These are phyloP conservation scores for Kluyveromyces starmeri DNA, from an alignment of 805 yeast genomes.

Conservation along the genomic window DNA sequence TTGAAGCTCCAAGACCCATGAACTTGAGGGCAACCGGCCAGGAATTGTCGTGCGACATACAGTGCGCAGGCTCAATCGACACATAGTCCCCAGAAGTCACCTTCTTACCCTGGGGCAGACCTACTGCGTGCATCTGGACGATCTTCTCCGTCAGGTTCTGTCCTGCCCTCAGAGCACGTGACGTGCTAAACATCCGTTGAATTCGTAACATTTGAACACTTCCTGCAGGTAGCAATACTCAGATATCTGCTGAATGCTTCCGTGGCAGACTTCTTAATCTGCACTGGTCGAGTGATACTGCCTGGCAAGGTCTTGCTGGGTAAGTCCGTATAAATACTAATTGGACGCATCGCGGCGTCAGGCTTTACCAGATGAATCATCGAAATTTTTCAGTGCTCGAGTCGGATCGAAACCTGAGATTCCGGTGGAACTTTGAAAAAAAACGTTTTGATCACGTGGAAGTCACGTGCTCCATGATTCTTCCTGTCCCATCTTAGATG, in stretches of 20 bases:
- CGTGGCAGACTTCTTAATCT: no score
- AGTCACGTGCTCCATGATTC: no score
- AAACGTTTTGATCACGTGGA: no score
- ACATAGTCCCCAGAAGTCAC: conserved; percentile 93
- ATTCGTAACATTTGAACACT: conserved; percentile 23
- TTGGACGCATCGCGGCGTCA: no score
- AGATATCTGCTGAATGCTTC: no score
- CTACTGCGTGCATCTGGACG: conserved; percentile 88
- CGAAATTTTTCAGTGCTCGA: conserved; percentile 6
- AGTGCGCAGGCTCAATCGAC: conserved; percentile 88
- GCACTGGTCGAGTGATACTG: no score
- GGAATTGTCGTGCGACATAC: conserved; percentile 98
- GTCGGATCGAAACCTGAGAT: no score
- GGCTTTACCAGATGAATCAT: conserved; percentile 1
- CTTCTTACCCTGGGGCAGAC: conserved; percentile 60
- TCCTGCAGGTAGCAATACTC: no score
- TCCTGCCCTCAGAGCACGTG: conserved; percentile 16
- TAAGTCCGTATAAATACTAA: no score
- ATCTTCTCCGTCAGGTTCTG: conserved; percentile 95
- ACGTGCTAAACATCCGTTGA: conserved; percentile 17
- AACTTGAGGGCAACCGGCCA: conserved; percentile 99
- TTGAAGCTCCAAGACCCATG: conserved; percentile 85
- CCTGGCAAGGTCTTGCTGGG: no score
- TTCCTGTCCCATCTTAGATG: no score
- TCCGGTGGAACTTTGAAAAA: no score